Conservation (phyloP, 2,329 filamentous ascomycete genomes). For the Ceratocystis colombiana region DNA sequence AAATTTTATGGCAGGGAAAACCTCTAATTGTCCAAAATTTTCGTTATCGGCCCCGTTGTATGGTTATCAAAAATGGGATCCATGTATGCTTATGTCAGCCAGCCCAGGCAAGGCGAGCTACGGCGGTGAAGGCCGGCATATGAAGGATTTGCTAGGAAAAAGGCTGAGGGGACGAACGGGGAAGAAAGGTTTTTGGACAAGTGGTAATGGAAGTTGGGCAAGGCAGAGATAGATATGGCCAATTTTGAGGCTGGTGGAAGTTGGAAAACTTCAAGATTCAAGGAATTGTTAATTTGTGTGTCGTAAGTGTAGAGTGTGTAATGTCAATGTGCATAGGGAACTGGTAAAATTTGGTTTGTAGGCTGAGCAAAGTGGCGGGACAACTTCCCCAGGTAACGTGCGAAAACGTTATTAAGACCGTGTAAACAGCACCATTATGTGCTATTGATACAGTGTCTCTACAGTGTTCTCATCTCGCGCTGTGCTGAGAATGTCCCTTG, state of each 20-base stretch:
- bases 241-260: not conserved
- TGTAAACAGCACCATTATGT: not conserved
- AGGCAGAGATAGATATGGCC: too few relatives aligned
- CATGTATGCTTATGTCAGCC: conserved; percentile 25
- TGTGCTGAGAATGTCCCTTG: conserved; percentile 14
- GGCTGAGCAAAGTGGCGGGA: conserved; percentile 3
- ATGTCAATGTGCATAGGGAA: not conserved
- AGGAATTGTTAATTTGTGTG: too few relatives aligned
- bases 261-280: not conserved
- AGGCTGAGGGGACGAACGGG: not conserved
- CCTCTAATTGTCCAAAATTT: conserved; percentile 26
- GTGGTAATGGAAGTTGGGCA: not conserved
- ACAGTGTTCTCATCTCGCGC: not conserved
- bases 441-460: not conserved
- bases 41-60: conserved; percentile 25
- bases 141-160: not conserved
- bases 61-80: conserved; percentile 25
- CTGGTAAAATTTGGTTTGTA: not conserved
- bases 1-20: conserved; percentile 25
- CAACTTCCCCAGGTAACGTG: not conserved
- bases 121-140: not conserved
- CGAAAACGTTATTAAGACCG: not conserved
- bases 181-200: too few relatives aligned
- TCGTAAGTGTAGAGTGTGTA: not conserved
- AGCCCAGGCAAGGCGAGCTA: not conserved